Conservation (phyloP, 495 filamentous ascomycete species). For the Penicillium canariense region DNA sequence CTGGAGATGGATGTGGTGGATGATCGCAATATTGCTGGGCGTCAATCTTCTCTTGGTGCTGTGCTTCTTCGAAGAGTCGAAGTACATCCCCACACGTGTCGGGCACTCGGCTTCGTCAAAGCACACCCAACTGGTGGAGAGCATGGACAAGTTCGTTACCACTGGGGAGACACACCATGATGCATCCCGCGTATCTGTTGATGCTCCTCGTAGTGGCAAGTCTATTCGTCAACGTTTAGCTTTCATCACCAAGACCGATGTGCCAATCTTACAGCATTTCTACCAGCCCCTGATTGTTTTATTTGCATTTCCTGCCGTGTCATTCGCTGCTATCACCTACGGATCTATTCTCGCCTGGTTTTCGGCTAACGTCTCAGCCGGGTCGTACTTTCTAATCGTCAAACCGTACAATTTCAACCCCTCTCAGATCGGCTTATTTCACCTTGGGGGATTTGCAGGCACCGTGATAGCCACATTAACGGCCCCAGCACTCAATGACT, state of each 20-base stretch:
- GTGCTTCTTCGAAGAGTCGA: slow-evolving; percentile 39
- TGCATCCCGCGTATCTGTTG: background rate
- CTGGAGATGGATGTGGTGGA: slow-evolving; percentile 48
- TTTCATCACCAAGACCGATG: slow-evolving; percentile 13
- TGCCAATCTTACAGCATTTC: slow-evolving; percentile 5
- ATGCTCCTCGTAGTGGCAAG: slow-evolving; percentile 2
- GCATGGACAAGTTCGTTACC: background rate
- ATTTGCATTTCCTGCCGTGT: slow-evolving; percentile 10
- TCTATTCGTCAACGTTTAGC: slow-evolving; percentile 10
- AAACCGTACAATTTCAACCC: slow-evolving; percentile 36
- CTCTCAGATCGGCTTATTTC: slow-evolving; percentile 28
- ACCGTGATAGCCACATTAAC: slow-evolving; percentile 23
- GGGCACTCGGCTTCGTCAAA: background rate
- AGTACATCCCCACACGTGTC: slow-evolving; percentile 16
- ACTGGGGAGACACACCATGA: background rate
- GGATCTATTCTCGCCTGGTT: slow-evolving; percentile 12
- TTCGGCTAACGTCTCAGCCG: background rate
- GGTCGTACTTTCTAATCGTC: slow-evolving; percentile 5
- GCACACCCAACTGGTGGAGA: background rate
- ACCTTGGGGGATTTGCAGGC: slow-evolving; percentile 29
- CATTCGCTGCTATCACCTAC: slow-evolving; percentile 7
- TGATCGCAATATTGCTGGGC: slow-evolving; percentile 38
- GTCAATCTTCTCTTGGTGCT: slow-evolving; percentile 28
- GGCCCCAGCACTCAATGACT: slow-evolving; percentile 28
- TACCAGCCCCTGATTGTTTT: slow-evolving; percentile 12